Conservation (phyloP, 805 yeast genomes). For the Cyberlindnera americana region DNA sequence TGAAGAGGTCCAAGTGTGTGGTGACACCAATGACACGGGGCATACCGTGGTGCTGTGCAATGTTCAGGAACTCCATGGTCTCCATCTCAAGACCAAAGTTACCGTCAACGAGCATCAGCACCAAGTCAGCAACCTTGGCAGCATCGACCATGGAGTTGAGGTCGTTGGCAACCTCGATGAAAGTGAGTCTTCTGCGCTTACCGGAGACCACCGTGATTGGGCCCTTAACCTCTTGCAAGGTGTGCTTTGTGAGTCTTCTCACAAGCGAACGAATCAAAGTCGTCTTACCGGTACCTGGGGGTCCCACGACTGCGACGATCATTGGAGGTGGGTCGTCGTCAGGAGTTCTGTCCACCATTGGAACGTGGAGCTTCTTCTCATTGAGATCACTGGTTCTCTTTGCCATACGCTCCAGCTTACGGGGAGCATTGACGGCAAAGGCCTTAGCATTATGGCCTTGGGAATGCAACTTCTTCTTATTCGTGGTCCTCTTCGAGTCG, state of each 20-base stretch:
- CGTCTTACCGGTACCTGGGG: constrained; percentile 97
- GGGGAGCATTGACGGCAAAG: constrained; percentile 79
- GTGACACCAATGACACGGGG: constrained; percentile 95
- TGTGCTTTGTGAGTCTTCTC: constrained; percentile 81
- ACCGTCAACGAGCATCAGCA: constrained; percentile 87
- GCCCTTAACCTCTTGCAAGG: constrained; percentile 83
- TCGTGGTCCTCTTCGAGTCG: constrained; percentile 49
- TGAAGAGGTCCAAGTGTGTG: constrained; percentile 93
- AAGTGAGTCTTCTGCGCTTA: constrained; percentile 86
- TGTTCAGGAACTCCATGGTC: constrained; percentile 95
- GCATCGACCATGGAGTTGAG: constrained; percentile 94
- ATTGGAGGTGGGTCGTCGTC: constrained; percentile 98
- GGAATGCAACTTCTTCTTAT: constrained; percentile 83
- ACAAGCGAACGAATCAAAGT: constrained; percentile 88
- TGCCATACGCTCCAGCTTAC: constrained; percentile 81
- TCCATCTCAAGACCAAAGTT: constrained; percentile 99
- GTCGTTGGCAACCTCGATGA: constrained; percentile 90
- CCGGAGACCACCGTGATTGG: constrained; percentile 97
- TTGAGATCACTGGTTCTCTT: constrained; percentile 75
- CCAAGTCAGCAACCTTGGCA: constrained; percentile 92
- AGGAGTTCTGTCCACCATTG: constrained; percentile 96
- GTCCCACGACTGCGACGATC: constrained; percentile 95
- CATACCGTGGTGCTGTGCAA: constrained; percentile 98
- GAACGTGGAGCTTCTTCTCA: constrained; percentile 88
- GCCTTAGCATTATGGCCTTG: constrained; percentile 86